These are phyloP conservation scores for Paramecium sexaurelia DNA, from an alignment of 73 alveolate species.

Conservation along the genomic window DNA sequence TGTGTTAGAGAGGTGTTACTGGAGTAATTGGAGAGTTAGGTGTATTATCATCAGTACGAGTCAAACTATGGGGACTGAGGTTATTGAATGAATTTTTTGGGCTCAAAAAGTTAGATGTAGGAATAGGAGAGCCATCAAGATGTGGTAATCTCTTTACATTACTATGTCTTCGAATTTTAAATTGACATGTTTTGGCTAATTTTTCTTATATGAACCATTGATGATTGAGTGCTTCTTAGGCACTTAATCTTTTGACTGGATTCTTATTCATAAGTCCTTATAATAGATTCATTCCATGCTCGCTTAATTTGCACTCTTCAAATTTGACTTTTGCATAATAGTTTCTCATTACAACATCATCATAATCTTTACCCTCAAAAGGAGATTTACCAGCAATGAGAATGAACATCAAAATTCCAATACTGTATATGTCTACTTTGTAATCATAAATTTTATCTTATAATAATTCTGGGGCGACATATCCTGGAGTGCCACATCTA, in stretches of 20 bases:
- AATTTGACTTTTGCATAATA: conserved; percentile 35
- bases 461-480: conserved; percentile 97
- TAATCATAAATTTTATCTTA: conserved; percentile 71
- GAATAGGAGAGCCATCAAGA: background rate
- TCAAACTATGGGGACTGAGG: background rate
- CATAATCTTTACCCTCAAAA: conserved; percentile 41
- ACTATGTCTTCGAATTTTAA: conserved; percentile 31
- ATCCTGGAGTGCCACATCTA: conserved; percentile 98
- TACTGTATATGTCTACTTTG: conserved; percentile 62
- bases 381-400: conserved; percentile 37
- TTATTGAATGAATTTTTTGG: background rate
- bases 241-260: conserved; percentile 24
- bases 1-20: background rate
- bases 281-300: conserved; percentile 22
- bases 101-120: background rate
- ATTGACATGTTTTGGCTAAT: conserved; percentile 7
- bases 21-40: background rate
- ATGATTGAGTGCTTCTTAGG: conserved; percentile 33
- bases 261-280: background rate
- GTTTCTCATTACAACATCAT: conserved; percentile 26
- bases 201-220: background rate
- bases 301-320: conserved; percentile 16
- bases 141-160: background rate
- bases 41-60: background rate
- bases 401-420: conserved; percentile 61